Conservation (phyloP, 176 grass and related monocot genomes). For the Puccinellia tenuiflora region DNA sequence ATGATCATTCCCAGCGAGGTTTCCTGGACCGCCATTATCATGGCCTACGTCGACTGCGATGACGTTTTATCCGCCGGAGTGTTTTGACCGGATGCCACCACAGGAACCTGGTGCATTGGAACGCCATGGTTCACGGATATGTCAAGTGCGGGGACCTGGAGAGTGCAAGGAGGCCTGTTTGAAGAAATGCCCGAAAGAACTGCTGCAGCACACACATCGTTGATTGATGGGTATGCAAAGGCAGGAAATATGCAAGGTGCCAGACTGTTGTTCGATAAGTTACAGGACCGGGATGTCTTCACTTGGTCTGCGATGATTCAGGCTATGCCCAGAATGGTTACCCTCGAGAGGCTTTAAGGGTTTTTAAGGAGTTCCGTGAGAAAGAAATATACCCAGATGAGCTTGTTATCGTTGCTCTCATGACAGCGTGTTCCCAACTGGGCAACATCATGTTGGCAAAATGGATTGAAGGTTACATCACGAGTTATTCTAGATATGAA, state of each 20-base stretch:
- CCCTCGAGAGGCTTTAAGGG: slow-evolving; percentile 49
- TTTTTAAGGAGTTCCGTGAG: slow-evolving; percentile 61
- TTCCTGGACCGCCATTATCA: slow-evolving; percentile 64
- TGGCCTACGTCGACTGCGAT: slow-evolving; percentile 27
- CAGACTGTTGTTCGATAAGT: slow-evolving; percentile 58
- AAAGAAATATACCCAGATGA: slow-evolving; percentile 58
- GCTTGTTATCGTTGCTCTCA: slow-evolving; percentile 59
- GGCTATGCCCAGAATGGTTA: slow-evolving; percentile 76
- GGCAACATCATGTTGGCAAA: slow-evolving; percentile 54
- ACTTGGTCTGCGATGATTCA: slow-evolving; percentile 82
- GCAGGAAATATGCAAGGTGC: slow-evolving; percentile 49
- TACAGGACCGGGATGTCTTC: slow-evolving; percentile 48
- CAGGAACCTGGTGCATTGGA: slow-evolving; percentile 67
- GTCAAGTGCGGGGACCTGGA: slow-evolving; percentile 61
- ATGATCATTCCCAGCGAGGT: slow-evolving; percentile 46
- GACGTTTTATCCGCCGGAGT: slow-evolving; percentile 33
- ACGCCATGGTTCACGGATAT: slow-evolving; percentile 67
- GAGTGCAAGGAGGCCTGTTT: slow-evolving; percentile 42
- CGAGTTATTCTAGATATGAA: slow-evolving; percentile 28
- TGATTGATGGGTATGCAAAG: slow-evolving; percentile 79
- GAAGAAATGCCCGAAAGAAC: slow-evolving; percentile 68
- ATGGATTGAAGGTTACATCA: slow-evolving; percentile 63
- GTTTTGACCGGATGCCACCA: slow-evolving; percentile 64
- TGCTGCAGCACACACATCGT: slow-evolving; percentile 43
- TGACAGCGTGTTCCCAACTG: slow-evolving; percentile 81